Base-by-base conservation (phyloP, 176 grass and related monocot genomes). In the Musa beccarii region DNA sequence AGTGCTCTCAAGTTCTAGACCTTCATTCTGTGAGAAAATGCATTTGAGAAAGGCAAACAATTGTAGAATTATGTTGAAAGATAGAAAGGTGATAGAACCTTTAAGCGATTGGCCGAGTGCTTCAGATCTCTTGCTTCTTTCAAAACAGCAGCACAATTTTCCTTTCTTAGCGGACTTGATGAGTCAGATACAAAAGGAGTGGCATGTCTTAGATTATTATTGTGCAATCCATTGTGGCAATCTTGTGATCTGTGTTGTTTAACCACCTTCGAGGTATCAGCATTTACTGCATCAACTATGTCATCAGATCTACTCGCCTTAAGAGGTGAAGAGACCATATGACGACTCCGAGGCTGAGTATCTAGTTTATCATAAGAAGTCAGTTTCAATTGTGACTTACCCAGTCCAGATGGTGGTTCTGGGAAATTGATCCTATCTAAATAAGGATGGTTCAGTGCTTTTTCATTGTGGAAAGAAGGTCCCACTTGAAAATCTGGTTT, bases 91-190 rank as follows among this genome's bases (percentile, higher is more conserved):
- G 71, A 73, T 17, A 80, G 74, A 79, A 98, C 94, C 94, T 98
- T 93, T 68, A 98, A 78, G 65, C 86, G 90, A 72, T 98, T 85
- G 77, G 90, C 92, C 68, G 80, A 76, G 57, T 93, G 90, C 53
- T 98, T 98, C 56, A 98, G 77, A 90, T 83, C 82, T 70, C 88
- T 84, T 81, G 94, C 94, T 83, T 98, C 94, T 78, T 93, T 98
- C 81, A 98, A 53, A 63, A 87, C 54, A 25, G 75, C 61, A 76
- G 85, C 83, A 80, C 77, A 83, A 80, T 73, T 64, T 78, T 90
- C 93, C 87, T 88, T 93, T 80, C 82, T 89, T 26, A 79, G 52
- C 75, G 76, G 80, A 89, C 81, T 89, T 25, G 80, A 83, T 79
- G 80, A 69, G 75, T 90, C 80, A 29, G 52, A 53, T 78, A 71